Evolutionary conservation across 2,329 filamentous ascomycete species (phyloP).

Genomic region (Alternaria tenuissima): DNA sequence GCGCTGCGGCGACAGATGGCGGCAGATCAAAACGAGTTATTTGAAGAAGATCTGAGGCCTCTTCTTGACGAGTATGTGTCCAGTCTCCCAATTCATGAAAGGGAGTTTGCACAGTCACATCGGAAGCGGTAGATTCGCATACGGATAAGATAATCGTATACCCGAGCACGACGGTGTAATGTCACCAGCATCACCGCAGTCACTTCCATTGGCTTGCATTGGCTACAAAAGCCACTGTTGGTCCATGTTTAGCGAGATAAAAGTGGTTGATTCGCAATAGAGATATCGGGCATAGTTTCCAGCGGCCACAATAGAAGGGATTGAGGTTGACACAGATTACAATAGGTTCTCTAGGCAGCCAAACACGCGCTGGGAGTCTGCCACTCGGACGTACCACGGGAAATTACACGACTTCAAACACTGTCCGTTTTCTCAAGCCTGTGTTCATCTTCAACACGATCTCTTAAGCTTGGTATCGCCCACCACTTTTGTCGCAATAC

Average conservation of each 20-base stretch:
- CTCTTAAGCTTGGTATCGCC: background rate
- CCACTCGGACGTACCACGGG: background rate
- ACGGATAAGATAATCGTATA: background rate
- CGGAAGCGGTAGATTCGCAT: background rate
- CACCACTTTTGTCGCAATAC: background rate
- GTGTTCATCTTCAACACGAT: background rate
- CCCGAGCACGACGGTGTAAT: background rate
- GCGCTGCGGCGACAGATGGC: conserved; percentile 13
- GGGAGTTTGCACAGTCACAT: conserved; percentile 11
- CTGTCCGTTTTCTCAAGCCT: background rate
- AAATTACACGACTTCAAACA: background rate
- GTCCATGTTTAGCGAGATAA: background rate
- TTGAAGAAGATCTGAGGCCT: conserved; percentile 12
- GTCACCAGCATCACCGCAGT: background rate
- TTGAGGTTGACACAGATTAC: background rate
- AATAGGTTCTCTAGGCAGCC: background rate
- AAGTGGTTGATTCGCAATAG: background rate
- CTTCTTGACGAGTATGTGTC: conserved; percentile 12
- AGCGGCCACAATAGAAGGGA: no score
- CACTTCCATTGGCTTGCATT: background rate
- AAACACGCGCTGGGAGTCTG: background rate
- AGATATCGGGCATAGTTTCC: background rate
- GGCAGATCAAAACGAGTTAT: conserved; percentile 7
- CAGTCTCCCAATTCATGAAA: conserved; percentile 11
- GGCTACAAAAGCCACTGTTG: background rate